Evolutionary conservation across 352 stramenopile genomes (phyloP), one percentile per base, ranked within the genome.

Genomic region (Pythium scleroteichum): DNA sequence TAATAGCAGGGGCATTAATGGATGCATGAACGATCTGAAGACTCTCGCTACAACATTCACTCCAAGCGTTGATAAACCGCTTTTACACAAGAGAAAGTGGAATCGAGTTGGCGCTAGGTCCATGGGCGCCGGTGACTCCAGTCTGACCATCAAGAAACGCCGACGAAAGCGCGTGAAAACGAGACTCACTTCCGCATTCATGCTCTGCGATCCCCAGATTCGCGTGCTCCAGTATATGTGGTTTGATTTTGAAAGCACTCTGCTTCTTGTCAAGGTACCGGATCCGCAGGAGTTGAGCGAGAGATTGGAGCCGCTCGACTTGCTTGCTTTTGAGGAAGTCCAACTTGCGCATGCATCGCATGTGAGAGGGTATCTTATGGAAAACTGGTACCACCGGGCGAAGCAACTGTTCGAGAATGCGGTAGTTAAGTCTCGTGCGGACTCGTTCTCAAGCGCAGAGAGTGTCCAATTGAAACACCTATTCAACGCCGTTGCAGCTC

Each of bases 141-240:
- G 32, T 2, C 33, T 64, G 2, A 40, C 46, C 1, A 59, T 50
- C 26, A 85, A 81, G 40, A 61, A 64, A 9, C 42, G 59, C 0
- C 62, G 66, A 12, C 71, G 73, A 2, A 78, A 84, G 38, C 72
- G 70, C 7, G 57, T 81, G 7, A 74, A 86, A 48, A 12, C 55
- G 0, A 85, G 77, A 35, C 55, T 90, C 12, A 58, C 52, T 13
- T 49, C 73, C 3, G 46, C 73, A 3, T 72, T 88, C 23, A 73
- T 89, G 65, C 59, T 88, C 9, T 66, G 69, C 0, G 80, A 91
- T 23, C 59, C 68, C 0, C 69, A 84, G 10, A 55, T 92, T 33
- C 75, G 78, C 12, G 59, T 62, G 0, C 58, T 94, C n/a, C 82
- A 89, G 39, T 68, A 72, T 24, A 63, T 87, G 57, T 92, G 80